Percentiles rank a stretch among this genome's conserved stretches.
These are phyloP conservation scores for Fomes fomentarius DNA, from an alignment of 1,284 basidiomycete species.

Conservation along the genomic window DNA sequence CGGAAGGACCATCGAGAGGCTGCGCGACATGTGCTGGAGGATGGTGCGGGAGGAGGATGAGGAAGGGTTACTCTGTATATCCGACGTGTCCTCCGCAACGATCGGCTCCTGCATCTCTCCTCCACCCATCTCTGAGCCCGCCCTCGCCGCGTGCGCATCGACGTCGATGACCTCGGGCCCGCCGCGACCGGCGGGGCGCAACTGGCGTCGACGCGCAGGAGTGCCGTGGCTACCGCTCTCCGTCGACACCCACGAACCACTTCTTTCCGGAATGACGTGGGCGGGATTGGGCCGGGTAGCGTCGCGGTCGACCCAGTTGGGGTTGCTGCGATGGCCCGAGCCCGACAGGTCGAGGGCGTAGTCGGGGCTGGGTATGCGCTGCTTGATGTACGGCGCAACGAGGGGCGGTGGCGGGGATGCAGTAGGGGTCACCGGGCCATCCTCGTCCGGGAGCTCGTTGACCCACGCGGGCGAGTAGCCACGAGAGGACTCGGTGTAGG, in stretches of 20 bases:
- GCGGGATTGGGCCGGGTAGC: slow-evolving; percentile 6
- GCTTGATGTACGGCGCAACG: slow-evolving; percentile 6
- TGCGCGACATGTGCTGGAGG: slow-evolving; percentile 64
- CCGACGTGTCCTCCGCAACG: background rate
- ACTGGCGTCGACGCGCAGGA: background rate
- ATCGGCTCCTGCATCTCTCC: background rate
- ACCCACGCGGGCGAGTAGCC: background rate
- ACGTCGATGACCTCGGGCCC: slow-evolving; percentile 7
- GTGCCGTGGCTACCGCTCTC: slow-evolving; percentile 23
- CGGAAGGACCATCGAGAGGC: slow-evolving; percentile 58
- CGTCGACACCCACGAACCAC: slow-evolving; percentile 29
- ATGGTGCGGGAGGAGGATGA: slow-evolving; percentile 2
- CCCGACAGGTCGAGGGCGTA: slow-evolving; percentile 14
- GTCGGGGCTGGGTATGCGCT: slow-evolving; percentile 10
- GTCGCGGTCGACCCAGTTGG: slow-evolving; percentile 29
- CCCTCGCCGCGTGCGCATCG: slow-evolving; percentile 1
- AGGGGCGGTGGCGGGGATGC: slow-evolving; percentile 3
- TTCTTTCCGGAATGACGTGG: slow-evolving; percentile 1
- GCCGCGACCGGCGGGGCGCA: background rate
- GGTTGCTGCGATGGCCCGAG: slow-evolving; percentile 26
- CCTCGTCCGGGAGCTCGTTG: background rate
- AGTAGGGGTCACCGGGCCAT: background rate
- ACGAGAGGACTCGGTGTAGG: background rate
- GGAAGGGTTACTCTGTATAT: slow-evolving; percentile 9
- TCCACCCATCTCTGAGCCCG: background rate